A percentile compares a stretch with the other conserved stretches of the same genome.
Conservation (phyloP, 2,329 filamentous ascomycete species). For the Stemphylium lycopersici region DNA sequence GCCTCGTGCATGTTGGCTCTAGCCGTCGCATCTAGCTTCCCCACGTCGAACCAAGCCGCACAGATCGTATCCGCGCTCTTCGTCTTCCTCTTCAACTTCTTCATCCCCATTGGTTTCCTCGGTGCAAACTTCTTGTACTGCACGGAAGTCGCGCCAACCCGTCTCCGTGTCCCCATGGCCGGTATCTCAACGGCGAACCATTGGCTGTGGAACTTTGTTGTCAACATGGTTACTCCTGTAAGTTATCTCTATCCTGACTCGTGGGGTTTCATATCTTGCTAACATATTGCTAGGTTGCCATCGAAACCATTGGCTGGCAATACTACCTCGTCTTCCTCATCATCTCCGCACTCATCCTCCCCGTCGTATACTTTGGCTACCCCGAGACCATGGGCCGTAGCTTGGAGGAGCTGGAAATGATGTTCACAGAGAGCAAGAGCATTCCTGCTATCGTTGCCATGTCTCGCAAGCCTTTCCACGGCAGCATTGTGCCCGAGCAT, state of each 20-base stretch:
- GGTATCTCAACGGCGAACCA: constrained; percentile 60
- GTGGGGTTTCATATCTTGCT: neutral
- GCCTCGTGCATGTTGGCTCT: constrained; percentile 61
- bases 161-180: constrained; percentile 61
- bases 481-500: constrained; percentile 8
- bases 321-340: constrained; percentile 60
- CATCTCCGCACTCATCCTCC: constrained; percentile 54
- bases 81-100: constrained; percentile 66
- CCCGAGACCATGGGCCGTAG: constrained; percentile 59
- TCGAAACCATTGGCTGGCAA: constrained; percentile 58
- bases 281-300: constrained; percentile 41
- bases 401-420: constrained; percentile 54
- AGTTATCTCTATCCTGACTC: neutral
- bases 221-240: constrained; percentile 38
- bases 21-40: constrained; percentile 59
- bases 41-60: constrained; percentile 53
- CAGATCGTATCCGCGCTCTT: constrained; percentile 62
- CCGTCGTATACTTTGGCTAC: constrained; percentile 55
- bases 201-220: constrained; percentile 54
- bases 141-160: constrained; percentile 62
- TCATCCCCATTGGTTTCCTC: constrained; percentile 65
- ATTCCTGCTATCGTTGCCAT: constrained; percentile 34
- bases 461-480: constrained; percentile 24
- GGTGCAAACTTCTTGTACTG: constrained; percentile 67
- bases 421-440: constrained; percentile 49